These are phyloP conservation scores for Alternaria triticimaculans DNA, from an alignment of 2,329 filamentous ascomycete species.

Conservation along the genomic window DNA sequence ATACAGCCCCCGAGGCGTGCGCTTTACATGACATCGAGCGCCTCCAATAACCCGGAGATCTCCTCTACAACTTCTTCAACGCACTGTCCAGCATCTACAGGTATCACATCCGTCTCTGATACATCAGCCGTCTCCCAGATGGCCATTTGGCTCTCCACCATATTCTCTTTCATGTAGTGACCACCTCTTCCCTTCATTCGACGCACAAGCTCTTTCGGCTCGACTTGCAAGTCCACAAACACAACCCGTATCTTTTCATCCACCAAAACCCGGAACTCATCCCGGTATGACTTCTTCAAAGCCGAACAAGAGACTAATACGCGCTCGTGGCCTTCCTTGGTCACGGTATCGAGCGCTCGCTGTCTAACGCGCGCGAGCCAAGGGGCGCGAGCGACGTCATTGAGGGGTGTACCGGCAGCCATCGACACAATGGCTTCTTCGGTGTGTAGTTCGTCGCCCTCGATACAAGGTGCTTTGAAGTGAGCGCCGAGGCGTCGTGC, in stretches of 20 bases:
- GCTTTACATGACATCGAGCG: background rate
- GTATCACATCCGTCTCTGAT: constrained; percentile 48
- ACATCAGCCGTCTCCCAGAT: constrained; percentile 36
- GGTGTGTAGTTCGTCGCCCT: constrained; percentile 52
- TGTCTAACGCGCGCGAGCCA: constrained; percentile 2
- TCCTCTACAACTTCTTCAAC: constrained; percentile 4
- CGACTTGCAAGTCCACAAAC: constrained; percentile 50
- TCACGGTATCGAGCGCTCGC: background rate
- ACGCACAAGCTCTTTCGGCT: constrained; percentile 34
- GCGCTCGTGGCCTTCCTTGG: background rate
- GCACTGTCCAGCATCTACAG: constrained; percentile 28
- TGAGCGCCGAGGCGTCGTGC: constrained; percentile 38
- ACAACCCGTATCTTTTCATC: constrained; percentile 24
- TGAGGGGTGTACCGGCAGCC: constrained; percentile 37
- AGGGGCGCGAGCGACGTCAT: background rate
- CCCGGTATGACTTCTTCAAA: constrained; percentile 44
- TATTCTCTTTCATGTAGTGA: constrained; percentile 49
- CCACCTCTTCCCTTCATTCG: constrained; percentile 36
- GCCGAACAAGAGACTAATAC: constrained; percentile 51
- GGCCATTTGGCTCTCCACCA: constrained; percentile 47
- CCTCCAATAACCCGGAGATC: background rate
- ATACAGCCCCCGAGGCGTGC: background rate
- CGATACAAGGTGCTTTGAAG: constrained; percentile 47
- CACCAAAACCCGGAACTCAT: constrained; percentile 35
- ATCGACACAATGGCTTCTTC: constrained; percentile 44